phyloP scores from a whole-genome alignment of 1,284 basidiomycete genomes.

The Trichosporon sp. region DNA sequence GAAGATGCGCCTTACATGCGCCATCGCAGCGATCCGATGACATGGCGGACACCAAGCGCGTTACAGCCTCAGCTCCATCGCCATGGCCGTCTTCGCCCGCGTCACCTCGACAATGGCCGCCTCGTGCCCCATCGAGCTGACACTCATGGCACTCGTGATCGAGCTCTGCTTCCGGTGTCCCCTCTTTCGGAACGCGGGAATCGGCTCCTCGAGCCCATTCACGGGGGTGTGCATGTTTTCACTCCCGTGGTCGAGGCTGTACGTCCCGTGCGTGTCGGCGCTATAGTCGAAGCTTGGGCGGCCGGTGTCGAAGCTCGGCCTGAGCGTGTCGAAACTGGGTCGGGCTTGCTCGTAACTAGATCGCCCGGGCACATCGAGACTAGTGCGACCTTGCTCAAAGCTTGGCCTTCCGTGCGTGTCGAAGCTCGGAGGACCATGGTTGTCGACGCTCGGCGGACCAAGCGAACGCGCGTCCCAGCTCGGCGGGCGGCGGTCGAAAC shows the following conservation, averaged over 20 bases:
- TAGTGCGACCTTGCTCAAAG: no score
- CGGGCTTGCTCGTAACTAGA: neutral
- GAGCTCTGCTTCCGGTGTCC: neutral
- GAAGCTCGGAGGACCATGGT: no score
- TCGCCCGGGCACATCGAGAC: no score
- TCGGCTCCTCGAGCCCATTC: neutral
- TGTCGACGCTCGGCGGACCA: no score
- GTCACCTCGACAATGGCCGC: conserved; percentile 4
- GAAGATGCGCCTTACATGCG: neutral
- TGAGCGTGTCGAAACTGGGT: neutral
- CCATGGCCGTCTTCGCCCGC: conserved; percentile 1
- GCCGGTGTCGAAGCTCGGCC: neutral
- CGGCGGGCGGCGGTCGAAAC: neutral
- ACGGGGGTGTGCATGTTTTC: neutral
- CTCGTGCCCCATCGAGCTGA: neutral
- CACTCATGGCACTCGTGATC: neutral
- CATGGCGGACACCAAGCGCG: no score
- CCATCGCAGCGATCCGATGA: neutral
- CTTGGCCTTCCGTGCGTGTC: no score
- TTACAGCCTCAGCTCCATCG: conserved; percentile 3
- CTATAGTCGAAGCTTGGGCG: neutral
- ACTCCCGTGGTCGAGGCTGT: neutral
- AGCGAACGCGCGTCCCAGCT: neutral
- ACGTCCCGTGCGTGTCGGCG: neutral
- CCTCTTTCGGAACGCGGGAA: neutral